Evolutionary conservation across 1,284 basidiomycete species (phyloP).

Genomic region (Filobasidium uniguttulatum): DNA sequence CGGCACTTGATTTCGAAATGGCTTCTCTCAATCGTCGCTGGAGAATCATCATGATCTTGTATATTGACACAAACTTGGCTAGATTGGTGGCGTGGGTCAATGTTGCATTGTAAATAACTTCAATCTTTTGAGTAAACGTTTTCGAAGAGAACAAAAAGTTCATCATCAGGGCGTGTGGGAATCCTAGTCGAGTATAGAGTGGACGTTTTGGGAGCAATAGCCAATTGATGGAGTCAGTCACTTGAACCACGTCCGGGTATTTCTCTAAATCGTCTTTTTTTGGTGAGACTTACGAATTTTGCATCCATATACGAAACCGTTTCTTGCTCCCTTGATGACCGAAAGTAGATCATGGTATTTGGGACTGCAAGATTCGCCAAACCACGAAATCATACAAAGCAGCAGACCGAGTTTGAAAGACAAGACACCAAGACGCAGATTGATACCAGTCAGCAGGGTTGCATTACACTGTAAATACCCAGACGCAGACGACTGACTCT

Average conservation of each 20-base stretch:
- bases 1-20: neutral
- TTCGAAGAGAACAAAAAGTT: slow-evolving; percentile 84
- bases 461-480: no score
- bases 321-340: slow-evolving; percentile 86
- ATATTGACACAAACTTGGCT: slow-evolving; percentile 82
- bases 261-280: neutral
- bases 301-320: slow-evolving; percentile 72
- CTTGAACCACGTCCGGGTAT: neutral
- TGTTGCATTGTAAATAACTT: slow-evolving; percentile 70
- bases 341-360: slow-evolving; percentile 78
- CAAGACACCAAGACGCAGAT: no score
- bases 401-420: no score
- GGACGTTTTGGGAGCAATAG: neutral
- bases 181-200: slow-evolving; percentile 33
- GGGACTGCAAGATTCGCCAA: no score
- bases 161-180: slow-evolving; percentile 99
- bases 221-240: neutral
- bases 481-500: no score
- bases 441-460: no score
- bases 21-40: slow-evolving; percentile 55
- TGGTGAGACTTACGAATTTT: slow-evolving; percentile 57
- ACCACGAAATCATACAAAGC: no score
- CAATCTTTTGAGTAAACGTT: slow-evolving; percentile 46
- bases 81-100: slow-evolving; percentile 55
- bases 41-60: slow-evolving; percentile 72